Percentiles rank a stretch among this genome's conserved stretches.
Evolutionary conservation across 2,329 filamentous ascomycete species (phyloP).

Genomic region (Fusarium nematophilum): DNA sequence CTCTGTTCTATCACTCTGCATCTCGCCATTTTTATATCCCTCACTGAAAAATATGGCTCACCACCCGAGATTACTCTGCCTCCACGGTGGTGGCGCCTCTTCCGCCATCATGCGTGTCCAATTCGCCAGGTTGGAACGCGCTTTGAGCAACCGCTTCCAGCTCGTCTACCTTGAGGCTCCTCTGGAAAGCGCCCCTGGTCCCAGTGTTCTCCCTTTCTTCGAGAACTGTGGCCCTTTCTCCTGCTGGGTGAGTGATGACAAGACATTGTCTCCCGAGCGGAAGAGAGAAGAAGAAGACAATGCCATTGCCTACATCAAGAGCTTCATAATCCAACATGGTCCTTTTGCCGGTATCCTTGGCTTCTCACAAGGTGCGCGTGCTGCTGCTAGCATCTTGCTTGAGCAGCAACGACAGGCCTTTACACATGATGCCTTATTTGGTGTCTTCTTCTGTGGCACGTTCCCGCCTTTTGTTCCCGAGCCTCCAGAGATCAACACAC

Average conservation of each 20-base stretch:
- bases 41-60: background rate
- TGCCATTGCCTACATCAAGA: background rate
- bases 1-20: too few species aligned
- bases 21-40: too few species aligned
- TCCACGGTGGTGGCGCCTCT: background rate
- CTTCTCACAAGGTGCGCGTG: background rate
- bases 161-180: background rate
- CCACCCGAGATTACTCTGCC: background rate
- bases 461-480: background rate
- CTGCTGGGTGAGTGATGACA: background rate
- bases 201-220: background rate
- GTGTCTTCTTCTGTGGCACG: background rate
- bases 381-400: background rate
- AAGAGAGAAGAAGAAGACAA: background rate
- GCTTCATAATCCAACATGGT: background rate
- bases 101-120: background rate
- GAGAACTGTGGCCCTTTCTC: background rate
- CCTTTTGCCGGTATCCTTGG: background rate
- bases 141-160: background rate
- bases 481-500: background rate
- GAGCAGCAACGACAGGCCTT: background rate
- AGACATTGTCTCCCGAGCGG: background rate
- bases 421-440: background rate
- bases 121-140: background rate
- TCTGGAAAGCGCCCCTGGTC: background rate